Evolutionary conservation across 2,329 filamentous ascomycete species (phyloP), one percentile per base, ranked within the genome.

Genomic region (Fulvia fulva): DNA sequence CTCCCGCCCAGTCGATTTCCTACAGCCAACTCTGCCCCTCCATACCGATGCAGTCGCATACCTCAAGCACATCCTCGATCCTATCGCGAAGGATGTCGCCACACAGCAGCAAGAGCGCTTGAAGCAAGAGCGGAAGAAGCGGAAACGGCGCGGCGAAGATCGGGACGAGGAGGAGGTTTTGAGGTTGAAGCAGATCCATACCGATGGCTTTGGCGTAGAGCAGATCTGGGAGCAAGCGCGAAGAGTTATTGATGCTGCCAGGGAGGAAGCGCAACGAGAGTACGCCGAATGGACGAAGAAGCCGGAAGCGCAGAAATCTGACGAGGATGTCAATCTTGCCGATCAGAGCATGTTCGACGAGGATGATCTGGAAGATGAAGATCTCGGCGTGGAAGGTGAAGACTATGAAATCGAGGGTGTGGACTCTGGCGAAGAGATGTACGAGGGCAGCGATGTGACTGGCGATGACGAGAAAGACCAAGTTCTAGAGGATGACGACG

Each of bases 151-250:
- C 65, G 80, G 80, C 8, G 79, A 81, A 47, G 74, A 73, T 3
- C 76, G 80, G 53, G 53, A 51, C 5, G 75, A 75, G 30, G 63
- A 75, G 50, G 75, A 83, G 63, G 77, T 88, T 1, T 71, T 97
- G 63, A 91, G 91, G 68, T 78, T 96, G 68, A 87, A 89, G 67
- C 91, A 89, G 74, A 79, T 99, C 16, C 89, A 97, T 71, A 80
- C 91, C 6, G 86, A 96, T 57, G 94, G 93, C 0, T 96, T 97
- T 67, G 89, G 89, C 67, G 87, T 89, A 11, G 85, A 87, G 21
- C 93, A 97, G 75, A 87, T 99, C 45, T 99, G 93, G 89, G 90
- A 97, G 74, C 94, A 99, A 77, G 89, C 91, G 8, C 87, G 87
- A 69, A 85, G 89, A 67, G 90, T 97, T 21, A 86, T 97, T 57